phyloP scores from a whole-genome alignment of 148 eudicot species.

The Vaccinium corymbosum region DNA sequence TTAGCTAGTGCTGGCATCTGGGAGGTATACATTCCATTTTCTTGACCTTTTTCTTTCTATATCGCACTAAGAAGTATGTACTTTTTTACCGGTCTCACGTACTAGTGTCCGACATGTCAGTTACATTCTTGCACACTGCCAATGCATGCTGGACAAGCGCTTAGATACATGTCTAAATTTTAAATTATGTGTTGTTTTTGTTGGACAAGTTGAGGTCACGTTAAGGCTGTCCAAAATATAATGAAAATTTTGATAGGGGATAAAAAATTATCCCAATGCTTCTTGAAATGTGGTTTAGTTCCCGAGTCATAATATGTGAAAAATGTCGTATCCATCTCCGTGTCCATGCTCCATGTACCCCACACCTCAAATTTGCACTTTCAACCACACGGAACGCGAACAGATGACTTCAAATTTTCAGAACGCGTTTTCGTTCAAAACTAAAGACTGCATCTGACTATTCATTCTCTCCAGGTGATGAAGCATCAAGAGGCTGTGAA shows the following conservation, averaged over 20 bases:
- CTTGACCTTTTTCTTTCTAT: background rate
- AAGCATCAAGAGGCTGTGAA: slow-evolving; percentile 72
- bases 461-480: slow-evolving; percentile 50
- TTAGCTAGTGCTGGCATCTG: slow-evolving; percentile 68
- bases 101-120: background rate
- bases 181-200: background rate
- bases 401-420: background rate
- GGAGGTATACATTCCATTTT: slow-evolving; percentile 34
- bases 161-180: background rate
- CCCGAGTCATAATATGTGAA: background rate
- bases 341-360: background rate
- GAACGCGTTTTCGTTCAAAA: too few relatives aligned
- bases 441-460: background rate
- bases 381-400: background rate
- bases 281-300: background rate
- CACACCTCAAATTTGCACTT: background rate
- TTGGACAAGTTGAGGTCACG: background rate
- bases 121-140: background rate
- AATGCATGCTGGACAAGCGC: background rate
- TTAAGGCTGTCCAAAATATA: background rate
- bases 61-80: background rate
- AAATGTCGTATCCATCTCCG: background rate
- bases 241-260: background rate
- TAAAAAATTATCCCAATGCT: background rate
- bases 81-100: background rate